phyloP scores from a whole-genome alignment of 345 rosid genomes.

The Garcia nutans region DNA sequence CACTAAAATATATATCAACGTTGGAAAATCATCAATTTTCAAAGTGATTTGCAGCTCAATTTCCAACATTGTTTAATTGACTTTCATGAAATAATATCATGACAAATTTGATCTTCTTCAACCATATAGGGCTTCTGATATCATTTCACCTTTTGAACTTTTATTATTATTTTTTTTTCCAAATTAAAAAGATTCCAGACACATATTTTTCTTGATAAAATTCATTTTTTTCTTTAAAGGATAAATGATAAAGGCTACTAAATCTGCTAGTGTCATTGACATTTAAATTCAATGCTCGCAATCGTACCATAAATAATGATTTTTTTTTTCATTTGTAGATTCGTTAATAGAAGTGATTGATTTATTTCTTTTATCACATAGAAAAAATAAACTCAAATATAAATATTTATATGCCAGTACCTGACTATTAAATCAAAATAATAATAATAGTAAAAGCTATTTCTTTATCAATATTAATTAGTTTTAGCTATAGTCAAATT shows the following conservation, averaged over 20 bases:
- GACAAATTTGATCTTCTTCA: slow-evolving; percentile 14
- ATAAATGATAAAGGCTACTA: too few species aligned
- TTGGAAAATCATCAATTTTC: slow-evolving; percentile 3
- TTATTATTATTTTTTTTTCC: background rate
- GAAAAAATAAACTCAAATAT: too few species aligned
- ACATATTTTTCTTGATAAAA: background rate
- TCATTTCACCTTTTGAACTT: slow-evolving; percentile 18
- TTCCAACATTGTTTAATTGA: slow-evolving; percentile 12
- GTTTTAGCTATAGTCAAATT: background rate
- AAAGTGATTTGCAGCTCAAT: slow-evolving; percentile 24
- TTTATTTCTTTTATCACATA: too few species aligned
- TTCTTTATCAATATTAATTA: background rate
- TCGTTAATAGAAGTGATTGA: too few species aligned
- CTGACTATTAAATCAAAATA: too few species aligned
- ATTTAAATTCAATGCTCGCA: too few species aligned
- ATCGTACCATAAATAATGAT: too few species aligned
- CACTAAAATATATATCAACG: slow-evolving; percentile 7
- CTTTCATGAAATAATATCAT: slow-evolving; percentile 9
- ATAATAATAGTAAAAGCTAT: too few species aligned
- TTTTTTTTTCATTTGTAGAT: too few species aligned
- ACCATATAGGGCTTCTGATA: background rate
- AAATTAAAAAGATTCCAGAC: slow-evolving; percentile 4
- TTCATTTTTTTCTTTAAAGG: background rate
- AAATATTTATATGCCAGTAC: too few species aligned
- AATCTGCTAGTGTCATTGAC: too few species aligned